Conservation (phyloP, 768 basidiomycete genomes). For the Fibroporia radiculosa region DNA sequence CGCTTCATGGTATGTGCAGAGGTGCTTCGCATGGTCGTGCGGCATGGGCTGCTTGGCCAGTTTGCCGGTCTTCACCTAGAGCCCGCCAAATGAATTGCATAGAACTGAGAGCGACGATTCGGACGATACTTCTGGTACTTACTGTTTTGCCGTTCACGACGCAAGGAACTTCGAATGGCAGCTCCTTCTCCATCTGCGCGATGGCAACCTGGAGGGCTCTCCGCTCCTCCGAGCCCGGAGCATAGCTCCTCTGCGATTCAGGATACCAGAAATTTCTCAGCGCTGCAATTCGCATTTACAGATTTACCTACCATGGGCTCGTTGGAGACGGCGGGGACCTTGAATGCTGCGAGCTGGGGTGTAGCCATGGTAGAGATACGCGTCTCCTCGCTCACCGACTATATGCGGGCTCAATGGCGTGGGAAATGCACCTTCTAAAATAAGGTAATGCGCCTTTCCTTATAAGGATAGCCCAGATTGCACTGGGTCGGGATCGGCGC, state of each 20-base stretch:
- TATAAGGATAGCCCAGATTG: too few species aligned
- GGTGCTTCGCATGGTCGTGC: slow-evolving; percentile 72
- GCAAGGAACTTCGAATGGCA: slow-evolving; percentile 91
- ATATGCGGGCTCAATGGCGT: too few species aligned
- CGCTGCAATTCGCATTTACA: not conserved
- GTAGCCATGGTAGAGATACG: slow-evolving; percentile 42
- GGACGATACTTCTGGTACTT: slow-evolving; percentile 20
- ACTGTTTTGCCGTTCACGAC: slow-evolving; percentile 87
- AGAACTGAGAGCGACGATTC: too few species aligned
- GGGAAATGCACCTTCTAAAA: too few species aligned
- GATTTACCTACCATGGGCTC: slow-evolving; percentile 74
- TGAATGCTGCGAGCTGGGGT: slow-evolving; percentile 80
- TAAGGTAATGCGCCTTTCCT: too few species aligned
- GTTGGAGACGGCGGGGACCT: slow-evolving; percentile 80
- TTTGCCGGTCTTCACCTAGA: slow-evolving; percentile 74
- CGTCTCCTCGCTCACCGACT: too few species aligned
- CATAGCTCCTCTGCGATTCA: slow-evolving; percentile 60
- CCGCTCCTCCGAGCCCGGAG: slow-evolving; percentile 73
- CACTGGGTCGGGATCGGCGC: too few species aligned
- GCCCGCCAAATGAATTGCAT: too few species aligned
- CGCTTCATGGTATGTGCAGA: slow-evolving; percentile 87
- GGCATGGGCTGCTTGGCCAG: slow-evolving; percentile 77
- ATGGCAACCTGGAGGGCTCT: slow-evolving; percentile 64
- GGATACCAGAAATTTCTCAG: not conserved
- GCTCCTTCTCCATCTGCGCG: slow-evolving; percentile 68